Percentiles rank a stretch among this genome's conserved stretches.
These are phyloP conservation scores for Aspergillus cejpii DNA, from an alignment of 2,329 filamentous ascomycete genomes.

Conservation along the genomic window DNA sequence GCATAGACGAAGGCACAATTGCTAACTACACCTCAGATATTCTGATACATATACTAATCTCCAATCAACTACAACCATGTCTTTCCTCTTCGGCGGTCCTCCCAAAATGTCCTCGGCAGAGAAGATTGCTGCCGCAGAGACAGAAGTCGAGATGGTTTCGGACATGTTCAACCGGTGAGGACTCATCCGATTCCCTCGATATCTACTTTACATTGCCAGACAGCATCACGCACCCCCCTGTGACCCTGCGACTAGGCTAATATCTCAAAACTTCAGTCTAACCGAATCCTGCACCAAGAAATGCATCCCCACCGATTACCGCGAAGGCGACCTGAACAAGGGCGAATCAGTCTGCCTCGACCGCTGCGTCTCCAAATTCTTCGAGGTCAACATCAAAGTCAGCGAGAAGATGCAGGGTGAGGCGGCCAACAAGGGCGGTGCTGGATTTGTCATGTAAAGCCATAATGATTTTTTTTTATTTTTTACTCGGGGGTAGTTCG, in stretches of 20 bases:
- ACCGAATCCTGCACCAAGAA: conserved; percentile 86
- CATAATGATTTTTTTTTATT: too few species aligned
- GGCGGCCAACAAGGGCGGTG: conserved; percentile 59
- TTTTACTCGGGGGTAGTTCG: too few species aligned
- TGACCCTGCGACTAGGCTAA: too few species aligned
- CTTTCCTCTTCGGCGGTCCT: conserved; percentile 63
- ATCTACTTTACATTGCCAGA: not conserved
- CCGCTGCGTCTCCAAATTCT: conserved; percentile 95
- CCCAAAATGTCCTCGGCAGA: conserved; percentile 89
- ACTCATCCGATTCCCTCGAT: not conserved
- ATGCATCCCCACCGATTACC: conserved; percentile 87
- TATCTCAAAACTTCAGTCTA: conserved; percentile 50
- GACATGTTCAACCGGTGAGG: conserved; percentile 95
- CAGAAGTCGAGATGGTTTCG: conserved; percentile 94
- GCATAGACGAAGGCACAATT: too few species aligned
- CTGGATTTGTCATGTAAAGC: conserved; percentile 48
- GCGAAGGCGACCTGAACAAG: conserved; percentile 95
- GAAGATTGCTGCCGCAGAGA: conserved; percentile 94
- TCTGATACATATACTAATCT: not conserved
- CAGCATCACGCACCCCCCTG: not conserved
- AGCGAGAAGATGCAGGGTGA: conserved; percentile 93
- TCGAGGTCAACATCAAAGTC: conserved; percentile 96
- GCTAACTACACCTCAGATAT: not conserved
- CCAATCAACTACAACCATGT: conserved; percentile 46
- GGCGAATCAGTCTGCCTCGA: conserved; percentile 97